Base-by-base conservation (phyloP, 495 filamentous ascomycete species). In the Hypoxylon subgilvum region DNA sequence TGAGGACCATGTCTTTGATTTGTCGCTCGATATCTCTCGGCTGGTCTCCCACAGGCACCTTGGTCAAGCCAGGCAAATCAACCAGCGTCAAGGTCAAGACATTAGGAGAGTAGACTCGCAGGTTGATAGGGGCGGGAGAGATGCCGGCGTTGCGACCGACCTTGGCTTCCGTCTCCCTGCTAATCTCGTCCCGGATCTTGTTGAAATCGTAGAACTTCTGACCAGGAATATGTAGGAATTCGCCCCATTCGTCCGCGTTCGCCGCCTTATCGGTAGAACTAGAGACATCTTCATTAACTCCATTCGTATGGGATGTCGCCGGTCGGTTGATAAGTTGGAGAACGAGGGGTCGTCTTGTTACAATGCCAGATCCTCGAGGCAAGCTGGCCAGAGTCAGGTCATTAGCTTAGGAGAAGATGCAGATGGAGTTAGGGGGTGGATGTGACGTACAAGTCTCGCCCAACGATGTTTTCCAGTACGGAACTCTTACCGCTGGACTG, bases 401-500 rank as follows among this genome's bases (percentile, higher is more conserved):
- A 45, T 54, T 39, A 49, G 61, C 12, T 19, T 30, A 13, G 56
- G 32, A 57, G 17, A 39, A 34, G 44, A 51, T 22, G 25, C 31
- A 34, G 6, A 34, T 4, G 42, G 30, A 43, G 54, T 36, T 21
- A 43, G 32, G 22, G 39, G 23, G 10, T 38, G 30, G 40, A 27
- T 32, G 28, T 49, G 28, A 72, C 89, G 74, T 82, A 97, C 95
- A 99, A 97, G 77, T 99, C 94, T 77, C 95, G 83, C 30, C 95
- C 95, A 32, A 99, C 95, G 65, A 99, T 99, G 69, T 99, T 99
- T 77, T 99, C 95, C 67, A 99, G 75, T 65, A 99, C 95, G n/a
- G 94, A 97, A 80, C 92, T 97, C 86, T 99, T 99, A 71, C 95
- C 95, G 73, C 92, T 96, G 9, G 95, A 97, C 79, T 99, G 95